Evolutionary conservation across 1,284 basidiomycete species (phyloP).

Genomic region (Leccinum ponderosum): DNA sequence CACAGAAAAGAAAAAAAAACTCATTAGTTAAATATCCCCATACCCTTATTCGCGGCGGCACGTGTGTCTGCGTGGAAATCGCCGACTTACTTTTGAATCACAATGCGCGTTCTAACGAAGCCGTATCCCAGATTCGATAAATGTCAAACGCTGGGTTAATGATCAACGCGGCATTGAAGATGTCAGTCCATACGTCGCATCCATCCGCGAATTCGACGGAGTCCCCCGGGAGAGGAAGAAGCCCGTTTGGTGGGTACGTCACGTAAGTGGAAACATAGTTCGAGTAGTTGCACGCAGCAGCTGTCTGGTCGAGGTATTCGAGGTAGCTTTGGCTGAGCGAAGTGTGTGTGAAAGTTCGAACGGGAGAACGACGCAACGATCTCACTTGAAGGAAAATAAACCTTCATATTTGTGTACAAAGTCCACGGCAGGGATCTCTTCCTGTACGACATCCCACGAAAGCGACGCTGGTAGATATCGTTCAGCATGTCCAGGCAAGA

Average conservation of each 20-base stretch:
- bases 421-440: background rate
- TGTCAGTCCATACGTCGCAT: constrained; percentile 68
- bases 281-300: constrained; percentile 60
- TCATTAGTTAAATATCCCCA: background rate
- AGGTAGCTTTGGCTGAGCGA: constrained; percentile 64
- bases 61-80: background rate
- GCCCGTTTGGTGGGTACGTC: constrained; percentile 61
- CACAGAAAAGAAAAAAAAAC: background rate
- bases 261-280: constrained; percentile 63
- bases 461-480: background rate
- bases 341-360: background rate
- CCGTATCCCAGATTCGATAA: constrained; percentile 73
- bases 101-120: constrained; percentile 53
- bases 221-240: constrained; percentile 59
- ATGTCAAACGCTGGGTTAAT: constrained; percentile 78
- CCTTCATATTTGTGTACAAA: constrained; percentile 51
- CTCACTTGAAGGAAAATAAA: constrained; percentile 69
- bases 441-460: background rate
- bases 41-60: background rate
- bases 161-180: constrained; percentile 57
- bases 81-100: constrained; percentile 62
- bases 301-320: constrained; percentile 52
- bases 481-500: constrained; percentile 25
- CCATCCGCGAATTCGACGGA: constrained; percentile 44
- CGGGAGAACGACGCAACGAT: background rate